phyloP scores from a whole-genome alignment of 2,329 filamentous ascomycete species.

The Calonectria montana region DNA sequence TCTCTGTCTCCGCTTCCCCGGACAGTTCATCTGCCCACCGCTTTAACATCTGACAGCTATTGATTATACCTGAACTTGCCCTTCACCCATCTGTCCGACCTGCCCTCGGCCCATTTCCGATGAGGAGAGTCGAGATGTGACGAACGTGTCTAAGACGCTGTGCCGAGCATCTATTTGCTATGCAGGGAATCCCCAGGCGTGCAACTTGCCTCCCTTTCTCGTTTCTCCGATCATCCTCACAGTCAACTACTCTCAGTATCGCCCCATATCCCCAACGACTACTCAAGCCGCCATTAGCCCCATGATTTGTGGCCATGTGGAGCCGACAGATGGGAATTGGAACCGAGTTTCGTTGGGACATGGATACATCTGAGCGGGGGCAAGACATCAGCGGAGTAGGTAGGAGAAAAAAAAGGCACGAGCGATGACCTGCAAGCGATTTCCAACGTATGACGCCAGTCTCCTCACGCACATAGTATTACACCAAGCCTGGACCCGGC shows the following conservation, averaged over 20 bases:
- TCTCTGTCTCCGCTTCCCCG: conserved; percentile 12
- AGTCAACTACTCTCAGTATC: conserved; percentile 21
- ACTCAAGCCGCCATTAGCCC: conserved; percentile 36
- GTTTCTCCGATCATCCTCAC: conserved; percentile 7
- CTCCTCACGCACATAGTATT: conserved; percentile 8
- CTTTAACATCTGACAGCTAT: background rate
- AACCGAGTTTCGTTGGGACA: conserved; percentile 31
- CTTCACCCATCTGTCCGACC: background rate
- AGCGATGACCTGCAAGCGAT: conserved; percentile 13
- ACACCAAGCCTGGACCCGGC: background rate
- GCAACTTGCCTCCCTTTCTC: background rate
- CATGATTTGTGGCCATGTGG: conserved; percentile 30
- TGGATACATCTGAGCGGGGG: conserved; percentile 26
- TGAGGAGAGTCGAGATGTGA: background rate
- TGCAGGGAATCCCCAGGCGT: background rate
- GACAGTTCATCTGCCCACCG: conserved; percentile 1
- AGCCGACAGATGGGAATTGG: conserved; percentile 32
- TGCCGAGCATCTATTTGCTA: background rate
- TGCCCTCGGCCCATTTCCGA: background rate
- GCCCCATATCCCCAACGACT: conserved; percentile 28
- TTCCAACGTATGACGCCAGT: conserved; percentile 5
- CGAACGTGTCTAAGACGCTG: background rate
- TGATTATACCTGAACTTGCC: background rate
- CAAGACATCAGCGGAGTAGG: conserved; percentile 38
- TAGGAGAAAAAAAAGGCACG: no score